phyloP scores from a whole-genome alignment of 2,329 filamentous ascomycete species.

The Nectriaceae sp. region DNA sequence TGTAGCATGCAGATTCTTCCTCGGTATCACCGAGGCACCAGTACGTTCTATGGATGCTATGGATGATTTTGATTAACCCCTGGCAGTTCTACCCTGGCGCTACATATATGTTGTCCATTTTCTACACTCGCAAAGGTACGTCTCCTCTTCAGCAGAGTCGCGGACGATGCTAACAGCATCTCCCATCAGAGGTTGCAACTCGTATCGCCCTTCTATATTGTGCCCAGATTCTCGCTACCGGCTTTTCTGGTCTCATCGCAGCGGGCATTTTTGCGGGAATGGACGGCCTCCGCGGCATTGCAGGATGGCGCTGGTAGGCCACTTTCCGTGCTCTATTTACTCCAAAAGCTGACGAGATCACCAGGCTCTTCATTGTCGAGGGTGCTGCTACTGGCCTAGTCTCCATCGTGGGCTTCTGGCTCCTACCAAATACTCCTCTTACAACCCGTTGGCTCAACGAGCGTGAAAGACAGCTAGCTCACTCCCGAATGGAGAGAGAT shows the following conservation, averaged over 20 bases:
- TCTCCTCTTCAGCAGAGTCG: too few relatives aligned
- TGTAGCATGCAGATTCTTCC: conserved; percentile 43
- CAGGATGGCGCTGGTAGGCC: conserved; percentile 36
- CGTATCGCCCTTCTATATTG: conserved; percentile 48
- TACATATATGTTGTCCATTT: conserved; percentile 49
- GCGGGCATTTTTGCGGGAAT: conserved; percentile 40
- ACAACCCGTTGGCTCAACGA: conserved; percentile 38
- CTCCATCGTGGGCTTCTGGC: conserved; percentile 34
- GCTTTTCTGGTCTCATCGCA: conserved; percentile 47
- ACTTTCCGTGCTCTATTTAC: too few relatives aligned
- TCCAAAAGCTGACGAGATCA: too few relatives aligned
- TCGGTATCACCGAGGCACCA: conserved; percentile 43
- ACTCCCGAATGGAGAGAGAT: conserved; percentile 37
- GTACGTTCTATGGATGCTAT: too few relatives aligned
- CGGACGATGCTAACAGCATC: too few relatives aligned
- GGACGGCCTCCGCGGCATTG: conserved; percentile 26
- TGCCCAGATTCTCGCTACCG: conserved; percentile 37
- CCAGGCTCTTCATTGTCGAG: conserved; percentile 36
- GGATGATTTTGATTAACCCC: too few relatives aligned
- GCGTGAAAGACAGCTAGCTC: conserved; percentile 44
- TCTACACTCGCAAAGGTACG: conserved; percentile 57
- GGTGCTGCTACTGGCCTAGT: conserved; percentile 30
- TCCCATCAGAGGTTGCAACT: conserved; percentile 44
- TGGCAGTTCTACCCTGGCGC: conserved; percentile 36
- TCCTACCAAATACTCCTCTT: conserved; percentile 39